Base-by-base conservation (phyloP, 2,329 filamentous ascomycete genomes). In the Fusarium guadeloupense region DNA sequence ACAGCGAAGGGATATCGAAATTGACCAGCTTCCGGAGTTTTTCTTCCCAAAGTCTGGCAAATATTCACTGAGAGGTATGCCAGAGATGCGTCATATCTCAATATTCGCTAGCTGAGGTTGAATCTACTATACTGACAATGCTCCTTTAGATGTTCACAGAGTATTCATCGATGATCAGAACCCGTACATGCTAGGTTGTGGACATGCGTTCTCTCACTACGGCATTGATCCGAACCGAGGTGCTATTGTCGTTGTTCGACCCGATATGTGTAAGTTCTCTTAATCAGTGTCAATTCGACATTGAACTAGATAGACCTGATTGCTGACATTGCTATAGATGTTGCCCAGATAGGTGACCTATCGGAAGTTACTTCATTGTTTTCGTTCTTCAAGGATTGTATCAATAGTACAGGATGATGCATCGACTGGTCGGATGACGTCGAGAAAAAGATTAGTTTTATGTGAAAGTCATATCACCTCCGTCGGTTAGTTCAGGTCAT, bases 201-300 rank as follows among this genome's bases (percentile, higher is more conserved):
- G 67, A 0, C 33, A 42, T 1, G 50, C 54, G 0, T 68, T 60
- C 2, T 4, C 33, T 0, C 46, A 39, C 1, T 68, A 69, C 6
- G 67, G 67, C 2, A 41, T 69, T 5, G n/a, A 55, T 8, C 10
- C 25, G 1, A 26, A 23, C 3, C 28, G 16, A 5, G 67, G 67
- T 2, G 59, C 45, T 2, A 44, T 68, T 9, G 13, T 59, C 1
- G 28, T 69, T 9, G 41, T 69, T 21, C 38, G 67, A 3, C 67
- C 67, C 1, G 67, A 69, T 10, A 21, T 59, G 12, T 68, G 67
- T 69, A 30, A 54, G 64, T 47, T 3, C 5, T 5, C 3, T 26
- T 26, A 10, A 3, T 10, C 9, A 25, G 23, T 1, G 1, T 16
- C 3, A 3, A 5, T 4, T 10, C 4, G n/a, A 5, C 2, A 6